Percentiles rank a stretch among this genome's conserved stretches.
Conservation (phyloP, 176 grass and related monocot genomes). For the Phragmites australis region DNA sequence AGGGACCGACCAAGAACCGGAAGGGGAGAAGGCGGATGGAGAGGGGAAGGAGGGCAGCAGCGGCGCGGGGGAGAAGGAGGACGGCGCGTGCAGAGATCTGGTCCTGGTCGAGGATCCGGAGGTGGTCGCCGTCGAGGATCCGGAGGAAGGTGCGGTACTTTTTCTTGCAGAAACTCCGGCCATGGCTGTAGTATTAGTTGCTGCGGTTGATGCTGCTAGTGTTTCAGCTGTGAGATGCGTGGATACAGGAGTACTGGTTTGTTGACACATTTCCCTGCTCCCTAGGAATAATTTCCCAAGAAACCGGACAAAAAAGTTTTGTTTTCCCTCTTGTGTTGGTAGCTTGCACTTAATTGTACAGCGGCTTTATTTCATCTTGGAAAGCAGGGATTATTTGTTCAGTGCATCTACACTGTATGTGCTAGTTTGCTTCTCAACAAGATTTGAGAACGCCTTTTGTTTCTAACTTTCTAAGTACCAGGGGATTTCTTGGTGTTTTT, state of each 20-base stretch:
- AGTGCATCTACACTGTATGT: not conserved
- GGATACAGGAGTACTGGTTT: not conserved
- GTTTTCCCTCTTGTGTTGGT: not conserved
- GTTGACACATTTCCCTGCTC: not conserved
- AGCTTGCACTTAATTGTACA: not conserved
- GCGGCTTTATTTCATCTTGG: not conserved
- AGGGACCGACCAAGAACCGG: not conserved
- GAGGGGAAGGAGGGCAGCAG: not conserved
- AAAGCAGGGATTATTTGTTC: not conserved
- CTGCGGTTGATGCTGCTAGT: not conserved
- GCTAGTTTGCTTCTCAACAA: too few species aligned
- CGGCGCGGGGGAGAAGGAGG: conserved; percentile 3
- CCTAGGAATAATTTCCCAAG: not conserved
- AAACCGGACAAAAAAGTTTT: not conserved
- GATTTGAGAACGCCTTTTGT: not conserved
- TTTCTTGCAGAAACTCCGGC: not conserved
- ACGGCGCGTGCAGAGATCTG: conserved; percentile 34
- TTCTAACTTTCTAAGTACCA: not conserved
- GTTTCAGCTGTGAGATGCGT: conserved; percentile 23
- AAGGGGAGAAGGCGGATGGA: conserved; percentile 6
- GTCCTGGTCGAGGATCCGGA: conserved; percentile 29
- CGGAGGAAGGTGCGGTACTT: conserved; percentile 32
- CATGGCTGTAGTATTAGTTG: not conserved
- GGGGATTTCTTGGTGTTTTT: not conserved
- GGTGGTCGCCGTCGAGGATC: conserved; percentile 32